Evolutionary conservation across 2,329 filamentous ascomycete species (phyloP), one percentile per base, ranked within the genome.

Genomic region (Penicillium vulpinum): DNA sequence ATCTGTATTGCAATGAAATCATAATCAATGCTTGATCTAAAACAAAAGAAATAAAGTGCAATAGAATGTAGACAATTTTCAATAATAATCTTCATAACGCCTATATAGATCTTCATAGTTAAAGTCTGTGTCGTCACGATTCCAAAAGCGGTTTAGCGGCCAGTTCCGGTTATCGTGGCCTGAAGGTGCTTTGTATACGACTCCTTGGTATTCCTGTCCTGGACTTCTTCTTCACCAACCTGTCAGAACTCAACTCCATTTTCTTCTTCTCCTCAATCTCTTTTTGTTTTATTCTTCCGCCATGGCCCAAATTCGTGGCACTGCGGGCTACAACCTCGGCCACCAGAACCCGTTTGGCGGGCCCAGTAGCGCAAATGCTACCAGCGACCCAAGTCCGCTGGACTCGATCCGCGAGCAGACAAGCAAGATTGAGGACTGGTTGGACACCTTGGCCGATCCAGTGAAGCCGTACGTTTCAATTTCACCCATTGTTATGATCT

Each of bases 381-480:
- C 81, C 56, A 84, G 83, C 72, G 88, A 92, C 68, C 84, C 88
- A 47, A 91, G 86, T 75, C 87, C 89, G 56, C 85, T 99, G 67
- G 94, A 97, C 75, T 85, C 91, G 69, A 91, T 99, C 73, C 85
- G 94, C 63, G 86, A 92, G 75, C 92, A 97, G 78, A 99, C 94
- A 50, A 96, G 90, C 88, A 97, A 97, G 84, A 93, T 99, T 65
- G 94, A 99, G 80, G 94, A 99, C 74, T 79, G 90, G 73, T 78
- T 99, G 73, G 94, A 97, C 77, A 90, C 85, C 28, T 66, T 92
- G 70, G 89, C 91, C 70, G 93, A 96, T 73, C 94, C 94, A 47
- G 79, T 97, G 66, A 97, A 96, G 83, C 94, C 94, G 89, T 99
- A 85, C 75, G 90, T 86, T 11, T n/a, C 11, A 43, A 16, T 22